Base-by-base conservation (phyloP, 2,329 filamentous ascomycete species). In the Pseudogymnoascus sp. region DNA sequence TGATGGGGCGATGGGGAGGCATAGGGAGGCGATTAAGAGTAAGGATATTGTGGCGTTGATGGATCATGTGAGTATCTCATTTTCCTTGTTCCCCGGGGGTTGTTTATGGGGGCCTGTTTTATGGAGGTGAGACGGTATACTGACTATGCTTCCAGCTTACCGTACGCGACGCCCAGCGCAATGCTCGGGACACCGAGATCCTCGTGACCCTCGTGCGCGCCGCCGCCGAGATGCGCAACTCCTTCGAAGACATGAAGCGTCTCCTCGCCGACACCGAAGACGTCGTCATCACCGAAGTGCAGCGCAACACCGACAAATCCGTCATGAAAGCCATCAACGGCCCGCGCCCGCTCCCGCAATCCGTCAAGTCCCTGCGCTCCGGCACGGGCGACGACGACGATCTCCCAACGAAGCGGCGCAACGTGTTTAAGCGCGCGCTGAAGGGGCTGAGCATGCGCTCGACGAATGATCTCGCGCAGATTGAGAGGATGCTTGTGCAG, bases 31-130 rank as follows among this genome's bases (percentile, higher is more conserved):
- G 57, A 97, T 99, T 59, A 88, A 97, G 72, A 96, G 91, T 50
- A 94, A 95, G 75, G 94, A 99, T 70, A 95, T 99, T 68, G 89
- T 99, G 65, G 91, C 93, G 22, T 78, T 99, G 63, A 99, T 99
- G 94, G 93, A 99, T 71, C 94, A 99, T 74, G 83, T 87, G 76
- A 79, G 84, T 78, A 58, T 54, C 61, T 61, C 25, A 25, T 47
- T 62, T 30, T 61, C 14, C 8, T 57, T 37, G 11, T 16, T n/a
- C n/a, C n/a, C n/a, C n/a, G n/a, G n/a, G n/a, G n/a, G 22, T 64
- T 16, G 32, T 20, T 41, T 22, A 25, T 43, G 12, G 18, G 16
- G 4, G 35, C 39, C 1, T 2, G 25, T 7, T 20, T 6, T 64
- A 41, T 34, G 57, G 43, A 30, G n/a, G n/a, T 30, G 28, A 7